These are phyloP conservation scores for Boletus reticulatus DNA, from an alignment of 768 basidiomycete genomes.

Conservation along the genomic window DNA sequence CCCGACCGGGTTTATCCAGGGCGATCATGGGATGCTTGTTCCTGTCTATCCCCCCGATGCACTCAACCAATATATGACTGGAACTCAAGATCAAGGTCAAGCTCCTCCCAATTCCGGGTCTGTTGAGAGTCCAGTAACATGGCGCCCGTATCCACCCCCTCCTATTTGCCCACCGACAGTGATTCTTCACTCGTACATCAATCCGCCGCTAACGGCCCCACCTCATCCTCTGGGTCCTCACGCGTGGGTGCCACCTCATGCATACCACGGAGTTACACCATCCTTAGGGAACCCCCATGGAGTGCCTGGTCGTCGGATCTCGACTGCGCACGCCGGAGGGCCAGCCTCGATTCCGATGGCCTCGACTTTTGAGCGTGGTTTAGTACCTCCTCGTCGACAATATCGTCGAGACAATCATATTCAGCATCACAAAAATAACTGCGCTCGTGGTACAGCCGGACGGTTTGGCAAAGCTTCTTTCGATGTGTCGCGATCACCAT, in stretches of 20 bases:
- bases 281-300: constrained; percentile 16
- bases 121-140: constrained; percentile 30
- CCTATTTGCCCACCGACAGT: constrained; percentile 32
- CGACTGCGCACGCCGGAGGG: constrained; percentile 15
- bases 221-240: constrained; percentile 20
- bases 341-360: constrained; percentile 10
- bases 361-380: constrained; percentile 22
- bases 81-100: constrained; percentile 32
- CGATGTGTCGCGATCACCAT: constrained; percentile 18
- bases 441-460: constrained; percentile 17
- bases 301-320: constrained; percentile 12
- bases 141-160: constrained; percentile 34
- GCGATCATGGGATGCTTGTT: constrained; percentile 69
- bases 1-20: constrained; percentile 69
- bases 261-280: constrained; percentile 23
- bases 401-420: constrained; percentile 30
- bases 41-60: constrained; percentile 71
- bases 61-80: constrained; percentile 65
- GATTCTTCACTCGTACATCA: constrained; percentile 30
- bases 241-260: constrained; percentile 25
- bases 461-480: constrained; percentile 19
- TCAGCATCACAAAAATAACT: constrained; percentile 27
- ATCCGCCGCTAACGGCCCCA: constrained; percentile 18
- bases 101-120: constrained; percentile 16
- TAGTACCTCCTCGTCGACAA: constrained; percentile 29